Conservation (phyloP, 2,329 filamentous ascomycete genomes). For the Trichophyton schoenleinii region DNA sequence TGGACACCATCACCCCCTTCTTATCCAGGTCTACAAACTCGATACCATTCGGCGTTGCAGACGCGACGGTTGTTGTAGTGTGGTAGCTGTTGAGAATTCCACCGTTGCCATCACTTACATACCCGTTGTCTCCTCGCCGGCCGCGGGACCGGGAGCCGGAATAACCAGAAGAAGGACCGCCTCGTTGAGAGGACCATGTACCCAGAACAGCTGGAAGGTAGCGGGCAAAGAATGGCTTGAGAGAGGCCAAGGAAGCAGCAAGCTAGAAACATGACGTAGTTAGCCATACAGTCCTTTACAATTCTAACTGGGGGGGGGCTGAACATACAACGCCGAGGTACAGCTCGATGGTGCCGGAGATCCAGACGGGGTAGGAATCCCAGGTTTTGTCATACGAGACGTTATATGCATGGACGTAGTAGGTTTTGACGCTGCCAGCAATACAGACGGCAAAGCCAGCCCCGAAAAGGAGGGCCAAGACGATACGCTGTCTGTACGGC, state of each 20-base stretch:
- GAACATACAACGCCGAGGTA: conserved; percentile 1
- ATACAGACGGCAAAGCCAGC: background rate
- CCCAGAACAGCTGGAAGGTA: background rate
- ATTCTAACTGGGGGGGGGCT: background rate
- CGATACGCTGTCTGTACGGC: background rate
- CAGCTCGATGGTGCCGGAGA: background rate
- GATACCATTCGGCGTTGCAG: background rate
- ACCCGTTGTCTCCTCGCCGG: too few relatives aligned
- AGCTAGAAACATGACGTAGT: background rate
- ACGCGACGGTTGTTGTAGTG: background rate
- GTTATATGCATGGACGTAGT: background rate
- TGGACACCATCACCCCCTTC: background rate
- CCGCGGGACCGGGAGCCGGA: background rate
- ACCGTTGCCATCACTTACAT: background rate
- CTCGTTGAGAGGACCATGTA: background rate
- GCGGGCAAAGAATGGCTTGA: background rate
- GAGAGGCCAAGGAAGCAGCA: background rate
- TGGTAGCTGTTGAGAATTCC: background rate
- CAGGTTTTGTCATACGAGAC: background rate
- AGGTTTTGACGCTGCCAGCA: background rate
- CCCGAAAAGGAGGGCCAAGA: background rate
- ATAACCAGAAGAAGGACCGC: background rate
- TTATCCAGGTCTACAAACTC: background rate
- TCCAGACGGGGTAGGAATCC: background rate
- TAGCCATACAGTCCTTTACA: background rate